These are phyloP conservation scores for Tulasnella sp. DNA, from an alignment of 768 basidiomycete species.

Conservation along the genomic window DNA sequence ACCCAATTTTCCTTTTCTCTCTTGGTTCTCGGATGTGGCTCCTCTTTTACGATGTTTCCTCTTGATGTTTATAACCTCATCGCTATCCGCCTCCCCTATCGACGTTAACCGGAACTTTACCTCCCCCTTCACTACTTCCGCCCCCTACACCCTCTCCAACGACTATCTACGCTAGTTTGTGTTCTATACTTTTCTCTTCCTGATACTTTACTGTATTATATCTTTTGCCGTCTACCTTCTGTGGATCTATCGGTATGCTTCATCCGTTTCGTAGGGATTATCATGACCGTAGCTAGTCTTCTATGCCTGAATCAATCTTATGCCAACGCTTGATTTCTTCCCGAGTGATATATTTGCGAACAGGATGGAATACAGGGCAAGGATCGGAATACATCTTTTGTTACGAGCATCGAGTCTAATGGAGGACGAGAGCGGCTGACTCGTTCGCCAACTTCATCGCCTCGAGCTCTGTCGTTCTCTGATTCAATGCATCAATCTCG, in stretches of 20 bases:
- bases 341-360: background rate
- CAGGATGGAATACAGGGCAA: background rate
- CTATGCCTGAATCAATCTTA: background rate
- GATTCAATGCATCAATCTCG: slow-evolving; percentile 16
- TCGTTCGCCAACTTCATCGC: background rate
- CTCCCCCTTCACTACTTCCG: background rate
- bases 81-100: background rate
- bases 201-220: slow-evolving; percentile 1
- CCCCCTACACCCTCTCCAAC: background rate
- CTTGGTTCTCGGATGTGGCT: background rate
- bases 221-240: background rate
- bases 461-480: slow-evolving; percentile 9
- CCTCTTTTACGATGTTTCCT: background rate
- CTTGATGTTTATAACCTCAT: slow-evolving; percentile 17
- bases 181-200: background rate
- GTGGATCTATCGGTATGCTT: background rate
- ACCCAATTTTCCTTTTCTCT: background rate
- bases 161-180: background rate
- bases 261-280: background rate
- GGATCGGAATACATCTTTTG: background rate
- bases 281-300: background rate
- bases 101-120: background rate
- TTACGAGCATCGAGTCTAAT: background rate
- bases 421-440: background rate
- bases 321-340: background rate